Evolutionary conservation across 495 filamentous ascomycete species (phyloP).

Genomic region (Penicillium paradoxum): DNA sequence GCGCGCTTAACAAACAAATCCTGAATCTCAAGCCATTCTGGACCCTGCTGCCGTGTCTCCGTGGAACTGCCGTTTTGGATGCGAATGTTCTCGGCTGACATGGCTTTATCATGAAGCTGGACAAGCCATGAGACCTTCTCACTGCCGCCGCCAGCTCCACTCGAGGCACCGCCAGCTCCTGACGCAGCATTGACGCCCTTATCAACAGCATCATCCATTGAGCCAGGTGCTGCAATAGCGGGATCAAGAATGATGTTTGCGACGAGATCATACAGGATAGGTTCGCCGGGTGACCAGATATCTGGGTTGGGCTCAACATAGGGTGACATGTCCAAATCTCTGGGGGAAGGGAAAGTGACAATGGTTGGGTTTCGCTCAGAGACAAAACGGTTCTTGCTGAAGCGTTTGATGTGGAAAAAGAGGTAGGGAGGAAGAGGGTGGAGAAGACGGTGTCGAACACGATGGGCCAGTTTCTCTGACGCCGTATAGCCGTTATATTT

Average conservation of each 20-base stretch:
- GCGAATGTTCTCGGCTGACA: conserved; percentile 35
- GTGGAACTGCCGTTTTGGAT: conserved; percentile 28
- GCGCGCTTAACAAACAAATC: conserved; percentile 89
- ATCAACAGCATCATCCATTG: conserved; percentile 70
- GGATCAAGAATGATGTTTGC: conserved; percentile 77
- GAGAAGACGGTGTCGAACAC: conserved; percentile 82
- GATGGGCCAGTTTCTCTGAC: conserved; percentile 81
- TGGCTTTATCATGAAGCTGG: conserved; percentile 53
- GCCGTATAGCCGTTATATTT: conserved; percentile 91
- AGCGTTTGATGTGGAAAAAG: conserved; percentile 94
- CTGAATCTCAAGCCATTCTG: conserved; percentile 90
- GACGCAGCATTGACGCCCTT: conserved; percentile 69
- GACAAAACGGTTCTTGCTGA: conserved; percentile 93
- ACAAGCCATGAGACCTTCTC: conserved; percentile 52
- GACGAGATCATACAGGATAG: conserved; percentile 93
- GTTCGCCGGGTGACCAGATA: conserved; percentile 63
- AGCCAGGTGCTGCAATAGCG: conserved; percentile 73
- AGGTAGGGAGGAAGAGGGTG: conserved; percentile 91
- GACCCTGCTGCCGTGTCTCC: conserved; percentile 29
- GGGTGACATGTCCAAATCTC: conserved; percentile 77
- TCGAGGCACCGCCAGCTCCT: conserved; percentile 52
- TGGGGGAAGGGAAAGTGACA: conserved; percentile 79
- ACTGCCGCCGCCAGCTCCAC: conserved; percentile 43
- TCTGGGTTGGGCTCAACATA: conserved; percentile 76
- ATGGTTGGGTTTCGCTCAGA: conserved; percentile 96